Evolutionary conservation across 2,329 filamentous ascomycete species (phyloP).

Genomic region (Pseudopyrenochaeta lycopersici): DNA sequence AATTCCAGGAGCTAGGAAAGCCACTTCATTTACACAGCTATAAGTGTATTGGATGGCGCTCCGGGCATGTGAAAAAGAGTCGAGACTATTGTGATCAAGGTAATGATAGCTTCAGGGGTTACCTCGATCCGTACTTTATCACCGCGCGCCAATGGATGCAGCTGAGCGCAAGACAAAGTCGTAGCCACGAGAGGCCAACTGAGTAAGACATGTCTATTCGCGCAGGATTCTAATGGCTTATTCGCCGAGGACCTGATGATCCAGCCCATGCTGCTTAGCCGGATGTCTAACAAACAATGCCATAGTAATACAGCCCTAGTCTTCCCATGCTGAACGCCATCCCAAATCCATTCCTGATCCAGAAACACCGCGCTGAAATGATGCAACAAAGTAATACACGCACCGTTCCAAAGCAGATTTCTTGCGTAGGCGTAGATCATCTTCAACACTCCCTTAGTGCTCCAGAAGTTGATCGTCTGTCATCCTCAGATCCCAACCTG

Average conservation of each 20-base stretch:
- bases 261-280: neutral
- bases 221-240: too few relatives aligned
- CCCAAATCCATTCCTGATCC: neutral
- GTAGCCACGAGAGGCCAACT: too few relatives aligned
- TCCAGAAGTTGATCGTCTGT: constrained; percentile 19
- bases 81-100: neutral
- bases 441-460: constrained; percentile 4
- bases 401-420: neutral
- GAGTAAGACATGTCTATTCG: too few relatives aligned
- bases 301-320: neutral
- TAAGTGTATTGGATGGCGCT: neutral
- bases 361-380: constrained; percentile 23
- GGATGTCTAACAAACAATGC: neutral
- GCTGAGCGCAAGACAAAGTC: too few relatives aligned
- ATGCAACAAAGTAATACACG: constrained; percentile 11
- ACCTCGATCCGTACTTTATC: neutral
- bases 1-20: constrained; percentile 1
- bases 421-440: constrained; percentile 1
- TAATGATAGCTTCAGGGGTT: neutral
- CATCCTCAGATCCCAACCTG: constrained; percentile 35
- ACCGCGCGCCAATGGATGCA: too few relatives aligned
- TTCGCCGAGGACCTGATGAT: too few relatives aligned
- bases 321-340: neutral
- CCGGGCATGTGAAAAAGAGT: neutral
- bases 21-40: constrained; percentile 1